Base-by-base conservation (phyloP, 2,329 filamentous ascomycete genomes). In the Exophiala lecanii-corni region DNA sequence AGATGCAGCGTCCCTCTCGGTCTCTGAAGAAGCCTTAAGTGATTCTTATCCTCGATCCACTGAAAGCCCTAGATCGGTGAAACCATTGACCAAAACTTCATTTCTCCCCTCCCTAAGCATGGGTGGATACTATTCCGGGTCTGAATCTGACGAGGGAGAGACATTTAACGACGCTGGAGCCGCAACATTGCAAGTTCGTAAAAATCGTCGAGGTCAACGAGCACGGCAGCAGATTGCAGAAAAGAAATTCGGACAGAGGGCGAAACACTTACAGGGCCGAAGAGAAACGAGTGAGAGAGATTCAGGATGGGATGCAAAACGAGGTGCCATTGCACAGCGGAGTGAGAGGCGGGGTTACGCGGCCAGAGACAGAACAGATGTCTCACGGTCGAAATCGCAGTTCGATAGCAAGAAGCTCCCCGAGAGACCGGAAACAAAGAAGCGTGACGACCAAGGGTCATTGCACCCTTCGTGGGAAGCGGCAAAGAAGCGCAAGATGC, bases 401-500 rank as follows among this genome's bases (percentile, higher is more conserved):
- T 45, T 47, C 42, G 43, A 16, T 18, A 16, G 5, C 51, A 56
- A 55, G 37, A 55, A 52, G 1, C 53, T 50, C 20, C 49, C 52
- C 26, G 54, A 49, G n/a, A 43, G 41, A 6, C 23, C 50, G 2
- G 7, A 30, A 35, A n/a, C 6, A 17, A 54, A 47, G 15, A 31
- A 13, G 13, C 38, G 51, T 28, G 51, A 64, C 47, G 74, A 79
- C 45, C 62, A 65, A 31, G 75, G 75, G 7, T 63, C 73, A 4
- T 53, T 82, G 54, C 79, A 83, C 71, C 79, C 79, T 15, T 80
- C 76, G 41, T 83, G 79, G 79, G 73, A 76, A 59, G 79, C 79
- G 5, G 76, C 76, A 20, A 78, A 75, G 65, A 70, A 70, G 56
- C 72, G 74, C 10, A 82, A 82, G 64, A 71, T 74, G 61, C 69